Evolutionary conservation across 148 eudicot species (phyloP).

Genomic region (Nyssa sinensis): DNA sequence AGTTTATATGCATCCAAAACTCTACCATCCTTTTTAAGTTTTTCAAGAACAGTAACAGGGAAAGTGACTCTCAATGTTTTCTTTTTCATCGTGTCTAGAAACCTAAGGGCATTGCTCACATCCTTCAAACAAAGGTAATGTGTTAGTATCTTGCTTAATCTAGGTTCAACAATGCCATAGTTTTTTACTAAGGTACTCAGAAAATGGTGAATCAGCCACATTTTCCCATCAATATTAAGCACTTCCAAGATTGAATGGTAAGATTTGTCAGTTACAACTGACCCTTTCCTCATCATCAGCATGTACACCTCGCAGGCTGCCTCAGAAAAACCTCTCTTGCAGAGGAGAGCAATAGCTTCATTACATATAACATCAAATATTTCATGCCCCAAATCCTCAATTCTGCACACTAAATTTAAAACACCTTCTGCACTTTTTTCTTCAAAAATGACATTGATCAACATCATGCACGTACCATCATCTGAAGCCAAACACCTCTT

Average conservation of each 20-base stretch:
- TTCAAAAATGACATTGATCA: constrained; percentile 23
- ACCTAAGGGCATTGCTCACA: constrained; percentile 52
- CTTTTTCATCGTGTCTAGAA: constrained; percentile 42
- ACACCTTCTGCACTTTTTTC: constrained; percentile 34
- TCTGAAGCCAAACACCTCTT: constrained; percentile 34
- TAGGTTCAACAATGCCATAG: constrained; percentile 46
- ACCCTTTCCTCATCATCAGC: constrained; percentile 33
- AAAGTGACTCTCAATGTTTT: constrained; percentile 32
- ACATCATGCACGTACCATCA: constrained; percentile 20
- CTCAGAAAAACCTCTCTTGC: constrained; percentile 31
- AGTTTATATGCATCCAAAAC: constrained; percentile 70
- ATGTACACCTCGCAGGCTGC: constrained; percentile 23
- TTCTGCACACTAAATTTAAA: constrained; percentile 19
- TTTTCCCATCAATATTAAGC: constrained; percentile 42
- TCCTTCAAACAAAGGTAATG: constrained; percentile 55
- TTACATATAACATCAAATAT: constrained; percentile 26
- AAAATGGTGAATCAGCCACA: constrained; percentile 32
- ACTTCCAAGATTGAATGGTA: constrained; percentile 40
- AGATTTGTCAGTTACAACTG: constrained; percentile 27
- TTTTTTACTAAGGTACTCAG: constrained; percentile 54
- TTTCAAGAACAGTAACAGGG: constrained; percentile 39
- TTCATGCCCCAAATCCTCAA: constrained; percentile 24
- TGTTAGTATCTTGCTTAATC: constrained; percentile 43
- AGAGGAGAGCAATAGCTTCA: constrained; percentile 37
- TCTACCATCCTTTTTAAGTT: constrained; percentile 53